These are phyloP conservation scores for Strigomonas galati DNA, from an alignment of 208 protist genomes.

Conservation along the genomic window DNA sequence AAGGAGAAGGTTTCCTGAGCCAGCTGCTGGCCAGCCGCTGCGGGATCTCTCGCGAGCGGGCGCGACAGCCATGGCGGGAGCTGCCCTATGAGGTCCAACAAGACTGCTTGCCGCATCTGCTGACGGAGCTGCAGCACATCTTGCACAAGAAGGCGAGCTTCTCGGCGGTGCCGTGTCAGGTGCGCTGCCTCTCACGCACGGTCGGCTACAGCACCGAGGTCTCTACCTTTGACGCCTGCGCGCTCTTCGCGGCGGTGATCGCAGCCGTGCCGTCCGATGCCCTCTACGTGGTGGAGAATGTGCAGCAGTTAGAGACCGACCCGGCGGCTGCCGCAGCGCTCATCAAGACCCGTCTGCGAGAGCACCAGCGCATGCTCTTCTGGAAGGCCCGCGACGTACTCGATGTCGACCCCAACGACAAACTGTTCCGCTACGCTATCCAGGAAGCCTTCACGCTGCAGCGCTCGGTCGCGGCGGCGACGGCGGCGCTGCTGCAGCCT, in stretches of 20 bases:
- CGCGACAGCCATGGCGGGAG: conserved; percentile 78
- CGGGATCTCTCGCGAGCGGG: conserved; percentile 65
- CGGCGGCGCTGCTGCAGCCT: conserved; percentile 78
- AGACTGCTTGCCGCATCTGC: conserved; percentile 52
- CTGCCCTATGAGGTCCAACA: conserved; percentile 43
- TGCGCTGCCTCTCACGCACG: conserved; percentile 60
- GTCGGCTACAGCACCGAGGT: conserved; percentile 80
- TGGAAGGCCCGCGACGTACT: conserved; percentile 68
- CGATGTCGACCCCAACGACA: conserved; percentile 76
- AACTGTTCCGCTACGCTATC: conserved; percentile 51
- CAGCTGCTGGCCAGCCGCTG: conserved; percentile 81
- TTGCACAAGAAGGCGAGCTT: conserved; percentile 30
- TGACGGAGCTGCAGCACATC: conserved; percentile 54
- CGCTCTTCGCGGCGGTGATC: conserved; percentile 63
- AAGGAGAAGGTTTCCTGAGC: conserved; percentile 63
- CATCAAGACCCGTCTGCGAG: conserved; percentile 26
- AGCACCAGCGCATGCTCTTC: conserved; percentile 73
- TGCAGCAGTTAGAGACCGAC: conserved; percentile 11
- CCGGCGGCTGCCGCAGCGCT: conserved; percentile 17
- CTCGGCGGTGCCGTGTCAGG: conserved; percentile 24
- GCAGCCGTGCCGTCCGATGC: conserved; percentile 37
- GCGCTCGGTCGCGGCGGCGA: conserved; percentile 56
- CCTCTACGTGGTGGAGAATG: conserved; percentile 30
- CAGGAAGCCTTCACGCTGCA: conserved; percentile 61
- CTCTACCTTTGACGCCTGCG: conserved; percentile 76